Evolutionary conservation across 768 basidiomycete species (phyloP).

Genomic region (Rhizopogon salebrosus): DNA sequence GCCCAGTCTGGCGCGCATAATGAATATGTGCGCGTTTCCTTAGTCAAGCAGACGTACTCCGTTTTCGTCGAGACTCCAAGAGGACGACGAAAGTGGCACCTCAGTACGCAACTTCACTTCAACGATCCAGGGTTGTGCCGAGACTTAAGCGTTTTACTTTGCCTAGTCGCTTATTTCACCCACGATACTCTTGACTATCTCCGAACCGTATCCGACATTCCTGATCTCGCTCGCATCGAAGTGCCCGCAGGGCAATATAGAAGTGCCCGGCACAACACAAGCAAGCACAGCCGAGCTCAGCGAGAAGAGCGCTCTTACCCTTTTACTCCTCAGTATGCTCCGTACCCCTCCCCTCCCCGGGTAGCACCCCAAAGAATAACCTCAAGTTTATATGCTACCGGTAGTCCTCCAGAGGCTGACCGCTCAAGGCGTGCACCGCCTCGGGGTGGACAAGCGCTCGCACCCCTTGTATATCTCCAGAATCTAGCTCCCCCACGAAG

Average conservation of each 20-base stretch:
- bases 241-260: conserved; percentile 60
- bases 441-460: conserved; percentile 33
- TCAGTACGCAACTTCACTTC: conserved; percentile 46
- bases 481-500: conserved; percentile 55
- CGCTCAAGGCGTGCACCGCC: conserved; percentile 6
- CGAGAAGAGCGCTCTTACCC: conserved; percentile 21
- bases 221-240: conserved; percentile 43
- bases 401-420: neutral
- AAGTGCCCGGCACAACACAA: conserved; percentile 56
- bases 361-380: conserved; percentile 3
- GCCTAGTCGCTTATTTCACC: conserved; percentile 72
- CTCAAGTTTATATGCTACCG: neutral
- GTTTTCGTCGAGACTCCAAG: conserved; percentile 62
- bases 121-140: neutral
- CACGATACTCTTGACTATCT: conserved; percentile 55
- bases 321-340: conserved; percentile 19
- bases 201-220: conserved; percentile 53
- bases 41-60: conserved; percentile 79
- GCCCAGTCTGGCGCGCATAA: conserved; percentile 18
- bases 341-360: conserved; percentile 27
- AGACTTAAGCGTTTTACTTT: conserved; percentile 1
- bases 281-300: conserved; percentile 33
- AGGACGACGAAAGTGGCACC: conserved; percentile 77
- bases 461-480: conserved; percentile 61
- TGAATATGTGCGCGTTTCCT: conserved; percentile 37